Conservation (phyloP, 495 filamentous ascomycete species). For the Trypethelium eluteriae region DNA sequence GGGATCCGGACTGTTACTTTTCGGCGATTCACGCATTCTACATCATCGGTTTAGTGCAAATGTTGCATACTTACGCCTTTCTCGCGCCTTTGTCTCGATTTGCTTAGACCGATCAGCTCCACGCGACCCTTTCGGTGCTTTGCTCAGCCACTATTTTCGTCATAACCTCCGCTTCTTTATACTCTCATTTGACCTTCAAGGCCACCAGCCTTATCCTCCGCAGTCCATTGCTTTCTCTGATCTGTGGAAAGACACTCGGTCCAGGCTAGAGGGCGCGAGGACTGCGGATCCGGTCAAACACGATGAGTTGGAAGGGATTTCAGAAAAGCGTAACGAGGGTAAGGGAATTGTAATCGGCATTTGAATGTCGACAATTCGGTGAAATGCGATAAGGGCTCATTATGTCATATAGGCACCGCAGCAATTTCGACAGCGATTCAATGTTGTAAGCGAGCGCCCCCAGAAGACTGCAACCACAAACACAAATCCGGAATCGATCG, state of each 20-base stretch:
- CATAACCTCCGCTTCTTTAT: not conserved
- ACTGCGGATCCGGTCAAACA: constrained; percentile 10
- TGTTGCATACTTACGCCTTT: not conserved
- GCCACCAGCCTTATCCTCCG: not conserved
- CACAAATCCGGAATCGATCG: not conserved
- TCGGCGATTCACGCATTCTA: not conserved
- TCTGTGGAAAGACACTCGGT: not conserved
- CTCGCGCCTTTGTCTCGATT: not conserved
- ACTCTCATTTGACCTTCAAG: not conserved
- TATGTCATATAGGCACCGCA: constrained; percentile 64
- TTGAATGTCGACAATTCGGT: not conserved
- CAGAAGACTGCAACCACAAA: not conserved
- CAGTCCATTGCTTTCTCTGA: not conserved
- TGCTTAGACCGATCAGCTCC: not conserved
- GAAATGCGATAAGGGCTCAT: not conserved
- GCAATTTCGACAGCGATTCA: constrained; percentile 82
- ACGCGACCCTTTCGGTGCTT: not conserved
- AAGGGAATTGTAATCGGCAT: constrained; percentile 27
- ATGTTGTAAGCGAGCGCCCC: constrained; percentile 50
- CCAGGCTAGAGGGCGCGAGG: not conserved
- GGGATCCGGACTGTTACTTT: no score
- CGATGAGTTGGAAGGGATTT: constrained; percentile 96
- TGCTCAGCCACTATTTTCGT: constrained; percentile 7
- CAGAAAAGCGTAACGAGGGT: constrained; percentile 79
- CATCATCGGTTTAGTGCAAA: not conserved